Base-by-base conservation (phyloP, 768 basidiomycete species). In the Suillus clintonianus region DNA sequence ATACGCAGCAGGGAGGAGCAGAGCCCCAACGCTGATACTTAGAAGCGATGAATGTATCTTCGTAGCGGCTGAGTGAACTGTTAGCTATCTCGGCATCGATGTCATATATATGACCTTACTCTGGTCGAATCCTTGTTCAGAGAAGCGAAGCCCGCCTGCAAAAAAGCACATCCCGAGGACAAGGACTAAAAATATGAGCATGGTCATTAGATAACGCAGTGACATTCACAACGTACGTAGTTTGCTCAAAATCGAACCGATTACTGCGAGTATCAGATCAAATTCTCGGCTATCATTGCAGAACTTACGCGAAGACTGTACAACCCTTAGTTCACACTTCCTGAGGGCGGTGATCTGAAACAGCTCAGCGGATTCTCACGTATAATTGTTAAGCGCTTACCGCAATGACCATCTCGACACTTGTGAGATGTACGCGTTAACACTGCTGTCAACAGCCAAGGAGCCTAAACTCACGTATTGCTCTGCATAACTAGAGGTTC, bases 141-240 rank as follows among this genome's bases (percentile, higher is more conserved):
- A 89, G 70, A 86, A 94, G 68, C 85, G 85, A 58, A 87, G 77
- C 22, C 92, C 92, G 62, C 92, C 92, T 24, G 90, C 91, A 68
- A 94, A 94, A 78, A 94, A 94, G 70, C 92, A 94, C 93, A 95
- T 93, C 56, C 93, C 93, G 36, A 94, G 82, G 19, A 95, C 88
- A 57, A 95, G 82, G 39, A 94, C 89, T 91, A 57, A 17, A 13
- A 53, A 59, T 10, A 56, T 76, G 37, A 70, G 63, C 14, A 14
- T 11, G 7, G 39, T 41, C 17, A 57, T 57, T 41, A 41, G 39
- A 57, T 59, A 22, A 15, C 5, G 37, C 15, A 9, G 41, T 19
- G 13, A 63, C 24, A 64, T 67, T 42, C 22, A 30, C 19, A 41
- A 79, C 85, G 22, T 61, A 87, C 86, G 76, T 47, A 92, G 82